Conservation (phyloP, 2,329 filamentous ascomycete species). For the Neospermospora avenae region DNA sequence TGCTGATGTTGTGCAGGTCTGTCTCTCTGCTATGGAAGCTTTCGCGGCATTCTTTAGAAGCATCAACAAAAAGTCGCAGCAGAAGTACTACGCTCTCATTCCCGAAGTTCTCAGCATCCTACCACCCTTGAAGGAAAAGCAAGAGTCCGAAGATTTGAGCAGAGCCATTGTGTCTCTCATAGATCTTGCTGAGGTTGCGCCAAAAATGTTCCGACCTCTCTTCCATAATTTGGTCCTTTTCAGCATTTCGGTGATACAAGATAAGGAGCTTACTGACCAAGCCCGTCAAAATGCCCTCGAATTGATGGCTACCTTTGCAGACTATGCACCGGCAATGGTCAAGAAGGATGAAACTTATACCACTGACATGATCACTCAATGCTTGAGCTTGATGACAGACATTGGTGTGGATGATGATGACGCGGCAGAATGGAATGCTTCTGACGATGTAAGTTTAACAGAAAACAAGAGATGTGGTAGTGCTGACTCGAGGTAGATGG, state of each 20-base stretch:
- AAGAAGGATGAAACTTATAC: conserved; percentile 91
- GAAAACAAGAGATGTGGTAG: too few relatives aligned
- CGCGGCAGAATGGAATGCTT: conserved; percentile 86
- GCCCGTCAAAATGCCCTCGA: conserved; percentile 93
- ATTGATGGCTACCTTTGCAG: conserved; percentile 96
- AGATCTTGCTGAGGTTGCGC: conserved; percentile 88
- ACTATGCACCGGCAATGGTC: conserved; percentile 91
- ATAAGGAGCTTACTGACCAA: conserved; percentile 89
- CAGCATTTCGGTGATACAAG: conserved; percentile 87
- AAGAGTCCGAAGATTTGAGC: conserved; percentile 86
- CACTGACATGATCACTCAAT: conserved; percentile 96
- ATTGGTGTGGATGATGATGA: conserved; percentile 93
- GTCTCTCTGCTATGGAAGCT: conserved; percentile 91
- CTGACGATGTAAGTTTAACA: conserved; percentile 70
- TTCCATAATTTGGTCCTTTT: conserved; percentile 93
- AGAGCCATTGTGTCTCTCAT: conserved; percentile 89
- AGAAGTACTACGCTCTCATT: conserved; percentile 82
- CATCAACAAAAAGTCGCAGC: conserved; percentile 80
- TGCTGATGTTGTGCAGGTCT: conserved; percentile 55
- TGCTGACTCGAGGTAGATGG: conserved; percentile 56
- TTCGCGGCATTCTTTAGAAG: conserved; percentile 96
- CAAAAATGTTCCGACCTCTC: conserved; percentile 96
- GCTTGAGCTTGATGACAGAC: conserved; percentile 96
- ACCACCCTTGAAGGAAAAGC: conserved; percentile 86
- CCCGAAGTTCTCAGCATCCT: conserved; percentile 93